Evolutionary conservation across 371 early-diverging fungal species (phyloP).

Genomic region (Paraphysoderma sedebokerense): DNA sequence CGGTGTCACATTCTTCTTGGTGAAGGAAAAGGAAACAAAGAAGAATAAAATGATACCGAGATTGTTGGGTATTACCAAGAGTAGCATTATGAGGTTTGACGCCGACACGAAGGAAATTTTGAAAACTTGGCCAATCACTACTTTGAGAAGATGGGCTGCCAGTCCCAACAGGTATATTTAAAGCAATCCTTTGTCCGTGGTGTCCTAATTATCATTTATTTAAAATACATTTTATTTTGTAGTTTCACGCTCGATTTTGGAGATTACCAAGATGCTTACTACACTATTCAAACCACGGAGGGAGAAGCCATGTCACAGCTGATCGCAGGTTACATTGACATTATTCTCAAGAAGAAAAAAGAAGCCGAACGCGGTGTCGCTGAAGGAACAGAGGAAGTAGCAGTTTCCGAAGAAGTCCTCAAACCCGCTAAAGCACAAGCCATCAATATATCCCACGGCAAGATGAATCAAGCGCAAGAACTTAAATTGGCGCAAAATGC

Average conservation of each 20-base stretch:
- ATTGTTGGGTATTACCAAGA: slow-evolving; percentile 32
- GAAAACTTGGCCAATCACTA: slow-evolving; percentile 26
- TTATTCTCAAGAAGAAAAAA: slow-evolving; percentile 29
- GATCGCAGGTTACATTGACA: slow-evolving; percentile 41
- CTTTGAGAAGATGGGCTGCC: slow-evolving; percentile 36
- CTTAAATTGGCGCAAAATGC: background rate
- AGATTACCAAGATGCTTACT: slow-evolving; percentile 18
- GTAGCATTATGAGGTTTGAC: slow-evolving; percentile 26
- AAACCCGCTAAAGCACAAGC: slow-evolving; percentile 16
- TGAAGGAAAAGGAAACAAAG: slow-evolving; percentile 20
- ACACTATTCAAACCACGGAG: slow-evolving; percentile 30
- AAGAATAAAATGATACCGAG: slow-evolving; percentile 17
- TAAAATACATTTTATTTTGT: no score
- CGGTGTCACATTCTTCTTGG: slow-evolving; percentile 33
- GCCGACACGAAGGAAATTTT: slow-evolving; percentile 28
- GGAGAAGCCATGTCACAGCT: slow-evolving; percentile 36
- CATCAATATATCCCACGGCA: slow-evolving; percentile 10
- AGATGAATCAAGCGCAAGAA: background rate
- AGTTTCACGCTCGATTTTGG: slow-evolving; percentile 41
- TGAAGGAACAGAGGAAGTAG: slow-evolving; percentile 21
- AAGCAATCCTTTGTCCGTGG: no score
- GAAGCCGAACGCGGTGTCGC: slow-evolving; percentile 5
- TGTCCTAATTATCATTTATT: slow-evolving; percentile 2
- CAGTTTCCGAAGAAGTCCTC: slow-evolving; percentile 27
- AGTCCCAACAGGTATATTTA: slow-evolving; percentile 19